Percentiles rank a stretch among this genome's conserved stretches.
These are phyloP conservation scores for Pyracantha coccinea DNA, from an alignment of 331 rosid genomes.

Conservation along the genomic window DNA sequence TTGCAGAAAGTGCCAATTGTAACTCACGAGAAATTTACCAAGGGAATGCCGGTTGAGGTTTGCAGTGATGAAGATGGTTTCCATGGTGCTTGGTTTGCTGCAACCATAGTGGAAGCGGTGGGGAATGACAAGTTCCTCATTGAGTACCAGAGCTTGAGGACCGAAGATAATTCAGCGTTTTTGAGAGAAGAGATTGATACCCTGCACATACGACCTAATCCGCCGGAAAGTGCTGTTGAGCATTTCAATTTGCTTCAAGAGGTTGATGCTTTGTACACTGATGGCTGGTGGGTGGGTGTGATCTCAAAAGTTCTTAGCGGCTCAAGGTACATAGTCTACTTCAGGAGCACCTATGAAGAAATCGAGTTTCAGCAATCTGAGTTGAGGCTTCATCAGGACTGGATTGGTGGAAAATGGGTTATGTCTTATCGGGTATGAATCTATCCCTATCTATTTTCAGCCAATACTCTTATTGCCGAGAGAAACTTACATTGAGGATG, in stretches of 20 bases:
- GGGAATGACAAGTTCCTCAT: slow-evolving; percentile 34
- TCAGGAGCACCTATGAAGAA: slow-evolving; percentile 43
- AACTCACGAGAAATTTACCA: slow-evolving; percentile 4
- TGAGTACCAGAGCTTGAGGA: slow-evolving; percentile 43
- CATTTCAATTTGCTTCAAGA: slow-evolving; percentile 41
- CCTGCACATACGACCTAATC: slow-evolving; percentile 48
- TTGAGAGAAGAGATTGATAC: slow-evolving; percentile 46
- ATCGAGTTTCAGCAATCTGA: slow-evolving; percentile 44
- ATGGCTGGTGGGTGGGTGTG: slow-evolving; percentile 84
- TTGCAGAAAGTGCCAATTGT: slow-evolving; percentile 19
- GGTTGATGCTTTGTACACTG: slow-evolving; percentile 61
- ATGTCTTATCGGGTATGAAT: slow-evolving; percentile 45
- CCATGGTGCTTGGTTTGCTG: slow-evolving; percentile 68
- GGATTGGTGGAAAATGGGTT: slow-evolving; percentile 63
- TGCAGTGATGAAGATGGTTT: slow-evolving; percentile 76
- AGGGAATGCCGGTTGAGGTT: slow-evolving; percentile 46
- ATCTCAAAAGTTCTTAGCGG: slow-evolving; percentile 37
- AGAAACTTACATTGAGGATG: too few relatives aligned
- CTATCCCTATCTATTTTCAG: neutral
- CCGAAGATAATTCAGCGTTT: slow-evolving; percentile 39
- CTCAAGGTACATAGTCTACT: slow-evolving; percentile 51
- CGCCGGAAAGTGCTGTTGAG: slow-evolving; percentile 22
- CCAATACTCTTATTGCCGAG: neutral
- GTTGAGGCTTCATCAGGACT: slow-evolving; percentile 68
- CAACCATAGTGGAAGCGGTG: slow-evolving; percentile 28